Conservation (phyloP, 805 yeast genomes). For the Ogataea glucozyma region DNA sequence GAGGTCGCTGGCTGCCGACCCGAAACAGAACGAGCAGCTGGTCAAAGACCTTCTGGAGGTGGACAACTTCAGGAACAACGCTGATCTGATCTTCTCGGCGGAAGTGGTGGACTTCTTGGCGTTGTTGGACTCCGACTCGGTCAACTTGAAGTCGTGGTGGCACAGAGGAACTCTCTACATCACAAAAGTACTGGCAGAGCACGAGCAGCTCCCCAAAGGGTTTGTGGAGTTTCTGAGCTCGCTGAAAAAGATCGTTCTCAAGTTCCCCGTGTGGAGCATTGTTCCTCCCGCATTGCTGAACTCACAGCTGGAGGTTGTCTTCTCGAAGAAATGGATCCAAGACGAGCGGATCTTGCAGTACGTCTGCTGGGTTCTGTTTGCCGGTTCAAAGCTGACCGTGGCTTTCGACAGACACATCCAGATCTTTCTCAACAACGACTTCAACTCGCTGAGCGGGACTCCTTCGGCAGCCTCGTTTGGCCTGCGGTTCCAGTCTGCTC, state of each 20-base stretch:
- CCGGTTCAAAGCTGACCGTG: conserved; percentile 38
- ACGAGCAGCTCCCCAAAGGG: conserved; percentile 25
- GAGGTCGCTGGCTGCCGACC: conserved; percentile 10
- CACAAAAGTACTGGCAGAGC: conserved; percentile 64
- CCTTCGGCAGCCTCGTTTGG: conserved; percentile 28
- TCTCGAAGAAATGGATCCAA: conserved; percentile 49
- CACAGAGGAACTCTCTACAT: conserved; percentile 58
- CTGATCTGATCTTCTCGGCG: conserved; percentile 31
- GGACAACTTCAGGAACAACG: conserved; percentile 35
- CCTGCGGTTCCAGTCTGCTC: conserved; percentile 44
- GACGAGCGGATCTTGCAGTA: conserved; percentile 47
- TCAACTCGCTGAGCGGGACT: conserved; percentile 35
- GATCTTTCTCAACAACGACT: conserved; percentile 56
- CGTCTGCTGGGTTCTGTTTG: conserved; percentile 39
- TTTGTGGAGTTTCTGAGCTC: conserved; percentile 35
- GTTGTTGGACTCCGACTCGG: conserved; percentile 14
- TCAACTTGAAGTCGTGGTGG: conserved; percentile 50
- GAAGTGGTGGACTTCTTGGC: conserved; percentile 26
- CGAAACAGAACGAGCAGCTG: background rate
- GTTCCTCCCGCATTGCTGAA: conserved; percentile 52
- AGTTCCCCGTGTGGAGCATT: conserved; percentile 37
- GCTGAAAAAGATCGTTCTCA: conserved; percentile 36
- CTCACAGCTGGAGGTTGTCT: conserved; percentile 64
- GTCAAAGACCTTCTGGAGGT: conserved; percentile 17
- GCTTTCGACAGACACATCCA: conserved; percentile 60